Conservation (phyloP, 1,284 basidiomycete genomes). For the Mycena citricolor region DNA sequence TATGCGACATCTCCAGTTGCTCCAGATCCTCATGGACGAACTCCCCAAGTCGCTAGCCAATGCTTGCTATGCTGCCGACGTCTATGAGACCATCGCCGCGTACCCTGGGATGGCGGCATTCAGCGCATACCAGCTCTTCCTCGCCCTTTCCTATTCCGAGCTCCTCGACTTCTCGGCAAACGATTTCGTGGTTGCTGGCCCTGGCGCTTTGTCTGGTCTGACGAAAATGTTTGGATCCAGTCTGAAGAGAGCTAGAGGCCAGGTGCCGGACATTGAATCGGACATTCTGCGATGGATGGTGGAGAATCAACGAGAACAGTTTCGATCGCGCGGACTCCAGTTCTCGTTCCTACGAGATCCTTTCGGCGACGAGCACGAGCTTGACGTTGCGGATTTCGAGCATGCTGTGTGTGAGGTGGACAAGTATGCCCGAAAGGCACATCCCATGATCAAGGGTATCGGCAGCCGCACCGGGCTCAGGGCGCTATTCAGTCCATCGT, state of each 20-base stretch:
- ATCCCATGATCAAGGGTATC: slow-evolving; percentile 37
- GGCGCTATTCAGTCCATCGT: slow-evolving; percentile 32
- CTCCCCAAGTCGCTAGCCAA: slow-evolving; percentile 42
- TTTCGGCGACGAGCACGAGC: slow-evolving; percentile 41
- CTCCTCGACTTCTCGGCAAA: slow-evolving; percentile 55
- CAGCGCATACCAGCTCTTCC: slow-evolving; percentile 54
- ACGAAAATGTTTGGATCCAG: slow-evolving; percentile 48
- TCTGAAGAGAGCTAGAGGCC: slow-evolving; percentile 30
- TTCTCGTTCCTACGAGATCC: slow-evolving; percentile 39
- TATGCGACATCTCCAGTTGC: slow-evolving; percentile 53
- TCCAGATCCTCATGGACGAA: slow-evolving; percentile 56
- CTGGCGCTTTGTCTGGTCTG: slow-evolving; percentile 57
- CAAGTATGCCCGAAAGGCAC: slow-evolving; percentile 57
- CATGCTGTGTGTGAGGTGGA: slow-evolving; percentile 68
- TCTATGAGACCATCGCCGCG: slow-evolving; percentile 52
- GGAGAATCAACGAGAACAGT: slow-evolving; percentile 51
- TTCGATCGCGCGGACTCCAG: slow-evolving; percentile 47
- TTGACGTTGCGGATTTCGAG: slow-evolving; percentile 63
- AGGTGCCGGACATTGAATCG: slow-evolving; percentile 40
- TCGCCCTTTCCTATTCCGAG: slow-evolving; percentile 55
- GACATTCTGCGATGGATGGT: slow-evolving; percentile 60
- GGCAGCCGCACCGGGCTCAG: slow-evolving; percentile 21
- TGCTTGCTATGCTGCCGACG: slow-evolving; percentile 49
- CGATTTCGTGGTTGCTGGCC: slow-evolving; percentile 63
- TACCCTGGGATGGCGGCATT: slow-evolving; percentile 65